Evolutionary conservation across 1,284 basidiomycete genomes (phyloP).

Genomic region (Naganishia albida): DNA sequence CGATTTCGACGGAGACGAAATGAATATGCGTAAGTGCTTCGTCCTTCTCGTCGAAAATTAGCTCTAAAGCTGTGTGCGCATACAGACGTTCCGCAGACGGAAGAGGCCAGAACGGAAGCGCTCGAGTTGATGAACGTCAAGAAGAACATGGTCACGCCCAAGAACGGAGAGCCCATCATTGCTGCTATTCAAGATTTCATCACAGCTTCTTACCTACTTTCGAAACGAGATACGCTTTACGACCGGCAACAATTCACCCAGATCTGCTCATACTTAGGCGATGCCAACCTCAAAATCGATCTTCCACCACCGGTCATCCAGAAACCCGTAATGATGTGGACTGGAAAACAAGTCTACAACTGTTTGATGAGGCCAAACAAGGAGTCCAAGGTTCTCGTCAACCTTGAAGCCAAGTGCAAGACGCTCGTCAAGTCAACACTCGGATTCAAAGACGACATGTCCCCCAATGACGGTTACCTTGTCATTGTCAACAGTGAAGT

Average conservation of each 20-base stretch:
- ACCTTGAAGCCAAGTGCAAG: slow-evolving; percentile 95
- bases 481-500: slow-evolving; percentile 98
- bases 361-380: slow-evolving; percentile 95
- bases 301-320: slow-evolving; percentile 92
- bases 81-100: slow-evolving; percentile 94
- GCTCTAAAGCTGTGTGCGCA: not conserved
- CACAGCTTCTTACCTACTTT: slow-evolving; percentile 93
- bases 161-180: slow-evolving; percentile 97
- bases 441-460: slow-evolving; percentile 70
- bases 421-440: slow-evolving; percentile 72
- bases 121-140: slow-evolving; percentile 98
- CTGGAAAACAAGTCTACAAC: slow-evolving; percentile 97
- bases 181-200: slow-evolving; percentile 99
- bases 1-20: slow-evolving; percentile 99
- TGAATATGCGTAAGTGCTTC: slow-evolving; percentile 83
- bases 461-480: slow-evolving; percentile 96
- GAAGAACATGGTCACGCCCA: slow-evolving; percentile 93
- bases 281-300: slow-evolving; percentile 89
- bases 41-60: not conserved
- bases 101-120: slow-evolving; percentile 97
- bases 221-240: slow-evolving; percentile 88
- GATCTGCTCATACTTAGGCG: slow-evolving; percentile 91
- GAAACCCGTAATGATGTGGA: slow-evolving; percentile 94
- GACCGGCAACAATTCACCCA: slow-evolving; percentile 94
- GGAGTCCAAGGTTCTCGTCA: slow-evolving; percentile 78